Evolutionary conservation across 2,329 filamentous ascomycete species (phyloP).

Genomic region (Pseudogymnoascus sp.): DNA sequence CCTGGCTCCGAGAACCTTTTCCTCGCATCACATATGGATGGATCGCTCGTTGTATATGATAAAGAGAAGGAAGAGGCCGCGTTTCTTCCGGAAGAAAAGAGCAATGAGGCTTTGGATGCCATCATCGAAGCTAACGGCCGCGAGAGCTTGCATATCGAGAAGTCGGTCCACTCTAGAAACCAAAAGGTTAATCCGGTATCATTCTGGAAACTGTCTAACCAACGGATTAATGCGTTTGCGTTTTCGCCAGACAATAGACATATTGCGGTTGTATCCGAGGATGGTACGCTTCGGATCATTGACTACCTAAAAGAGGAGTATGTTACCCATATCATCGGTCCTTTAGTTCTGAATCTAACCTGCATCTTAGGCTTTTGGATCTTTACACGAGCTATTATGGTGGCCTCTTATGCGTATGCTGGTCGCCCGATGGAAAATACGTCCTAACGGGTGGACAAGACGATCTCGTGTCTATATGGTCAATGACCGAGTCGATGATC

Average conservation of each 20-base stretch:
- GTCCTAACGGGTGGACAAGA: constrained; percentile 93
- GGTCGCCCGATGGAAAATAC: constrained; percentile 96
- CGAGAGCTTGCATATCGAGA: constrained; percentile 62
- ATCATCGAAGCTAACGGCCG: constrained; percentile 19
- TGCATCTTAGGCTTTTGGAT: constrained; percentile 59
- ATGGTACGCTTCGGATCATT: constrained; percentile 80
- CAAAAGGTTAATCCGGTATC: constrained; percentile 91
- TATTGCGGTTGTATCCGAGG: constrained; percentile 83
- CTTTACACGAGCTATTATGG: constrained; percentile 90
- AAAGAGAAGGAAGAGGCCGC: constrained; percentile 89
- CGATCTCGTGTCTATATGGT: constrained; percentile 95
- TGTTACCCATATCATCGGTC: constrained; percentile 24
- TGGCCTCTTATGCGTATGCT: constrained; percentile 85
- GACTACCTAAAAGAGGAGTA: constrained; percentile 88
- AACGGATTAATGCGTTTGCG: constrained; percentile 80
- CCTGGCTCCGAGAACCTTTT: constrained; percentile 91
- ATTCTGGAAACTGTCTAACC: constrained; percentile 85
- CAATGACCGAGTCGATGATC: constrained; percentile 69
- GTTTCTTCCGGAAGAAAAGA: constrained; percentile 56
- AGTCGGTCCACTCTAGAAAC: constrained; percentile 88
- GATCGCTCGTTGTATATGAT: constrained; percentile 85
- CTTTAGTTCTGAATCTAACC: constrained; percentile 12
- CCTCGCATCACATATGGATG: constrained; percentile 85
- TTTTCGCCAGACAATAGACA: constrained; percentile 87
- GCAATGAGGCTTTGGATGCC: constrained; percentile 20